phyloP scores from a whole-genome alignment of 2,329 filamentous ascomycete species.

The Colletotrichum aenigma region DNA sequence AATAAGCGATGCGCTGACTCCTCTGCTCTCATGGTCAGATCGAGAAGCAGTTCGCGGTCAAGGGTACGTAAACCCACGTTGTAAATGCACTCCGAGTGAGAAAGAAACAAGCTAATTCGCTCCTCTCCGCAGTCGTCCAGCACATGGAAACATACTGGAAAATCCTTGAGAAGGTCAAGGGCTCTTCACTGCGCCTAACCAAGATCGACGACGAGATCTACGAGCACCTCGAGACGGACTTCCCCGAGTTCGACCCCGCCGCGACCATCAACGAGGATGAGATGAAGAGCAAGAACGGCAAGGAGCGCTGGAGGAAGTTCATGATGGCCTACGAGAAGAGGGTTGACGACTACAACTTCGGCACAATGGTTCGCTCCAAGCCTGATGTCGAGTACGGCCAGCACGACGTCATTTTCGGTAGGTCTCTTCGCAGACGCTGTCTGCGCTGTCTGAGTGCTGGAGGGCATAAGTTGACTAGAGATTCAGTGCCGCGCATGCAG shows the following conservation, averaged over 20 bases:
- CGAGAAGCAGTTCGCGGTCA: slow-evolving; percentile 99
- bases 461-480: neutral
- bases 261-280: slow-evolving; percentile 84
- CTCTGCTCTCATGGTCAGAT: slow-evolving; percentile 61
- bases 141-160: slow-evolving; percentile 98
- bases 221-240: slow-evolving; percentile 83
- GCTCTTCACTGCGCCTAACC: slow-evolving; percentile 87
- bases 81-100: neutral
- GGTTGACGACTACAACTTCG: slow-evolving; percentile 98
- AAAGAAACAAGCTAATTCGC: neutral
- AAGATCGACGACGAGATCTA: slow-evolving; percentile 95
- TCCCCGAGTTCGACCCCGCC: slow-evolving; percentile 89
- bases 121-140: slow-evolving; percentile 68
- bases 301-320: slow-evolving; percentile 94
- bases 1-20: neutral
- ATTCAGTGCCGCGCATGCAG: slow-evolving; percentile 59
- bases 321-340: slow-evolving; percentile 93
- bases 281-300: slow-evolving; percentile 97
- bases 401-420: slow-evolving; percentile 91
- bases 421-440: neutral
- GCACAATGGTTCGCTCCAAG: slow-evolving; percentile 84
- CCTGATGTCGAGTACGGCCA: slow-evolving; percentile 85
- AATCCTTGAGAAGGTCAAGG: slow-evolving; percentile 88
- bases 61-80: slow-evolving; percentile 60
- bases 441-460: neutral